Evolutionary conservation across 768 basidiomycete species (phyloP), one percentile per base, ranked within the genome.

Genomic region (Xanthoconium purpureum): DNA sequence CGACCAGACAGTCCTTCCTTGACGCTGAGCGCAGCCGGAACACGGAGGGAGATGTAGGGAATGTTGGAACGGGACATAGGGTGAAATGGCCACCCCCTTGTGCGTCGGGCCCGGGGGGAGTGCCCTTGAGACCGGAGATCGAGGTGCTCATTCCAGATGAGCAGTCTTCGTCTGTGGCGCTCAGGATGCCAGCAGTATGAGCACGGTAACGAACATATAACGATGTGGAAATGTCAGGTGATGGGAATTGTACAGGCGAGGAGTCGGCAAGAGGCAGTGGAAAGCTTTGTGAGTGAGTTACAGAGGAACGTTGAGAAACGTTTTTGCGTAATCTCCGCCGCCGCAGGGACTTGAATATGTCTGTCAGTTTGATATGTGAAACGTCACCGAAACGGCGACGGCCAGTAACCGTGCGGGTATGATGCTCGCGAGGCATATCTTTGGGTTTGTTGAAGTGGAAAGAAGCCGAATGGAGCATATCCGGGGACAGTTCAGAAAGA

Each of bases 261-360:
- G 54, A 10, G 29, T 58, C 33, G 6, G 24, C 14, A 54, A 37
- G 48, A 13, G 53, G 52, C 5, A 38, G 29, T 29, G 54, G 52
- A 37, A 44, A 48, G 38, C 40, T 55, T 15, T 2, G 56, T 37
- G 60, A 47, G 37, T 17, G 56, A 24, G 49, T 37, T 15, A 51
- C 39, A 49, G 59, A 36, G 8, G 56, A 51, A 24, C 35, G 53
- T 18, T 6, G 59, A 30, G 59, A 50, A 44, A 36, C 36, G 3
- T 54, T 37, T 42, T 39, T 55, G 40, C 48, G 55, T 43, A 60
- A 43, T 51, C 54, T 51, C 33, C 55, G 43, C 29, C 38, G 50
- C 29, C 65, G 60, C 45, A 69, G 50, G 36, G 60, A 62, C 49
- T 65, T 65, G 63, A 68, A 52, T 32, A 69, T 54, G 10, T 60